phyloP scores from a whole-genome alignment of 371 early-diverging fungal genomes.

The Mucor ambiguus region DNA sequence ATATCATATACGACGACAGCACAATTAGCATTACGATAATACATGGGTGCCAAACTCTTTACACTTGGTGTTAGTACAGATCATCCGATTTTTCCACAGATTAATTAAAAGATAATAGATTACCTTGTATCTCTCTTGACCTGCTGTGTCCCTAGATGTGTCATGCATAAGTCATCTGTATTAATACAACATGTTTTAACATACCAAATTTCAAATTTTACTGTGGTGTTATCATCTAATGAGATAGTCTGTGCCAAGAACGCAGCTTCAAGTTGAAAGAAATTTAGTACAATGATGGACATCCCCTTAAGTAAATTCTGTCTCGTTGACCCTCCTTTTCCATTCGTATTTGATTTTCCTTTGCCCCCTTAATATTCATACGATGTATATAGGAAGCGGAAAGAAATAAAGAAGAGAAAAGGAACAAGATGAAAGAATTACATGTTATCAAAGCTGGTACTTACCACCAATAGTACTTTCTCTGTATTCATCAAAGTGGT shows the following conservation, averaged over 20 bases:
- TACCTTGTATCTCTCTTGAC: slow-evolving; percentile 93
- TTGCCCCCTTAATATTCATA: slow-evolving; percentile 2
- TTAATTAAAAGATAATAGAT: slow-evolving; percentile 1
- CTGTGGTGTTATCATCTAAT: slow-evolving; percentile 72
- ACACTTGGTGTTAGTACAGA: neutral
- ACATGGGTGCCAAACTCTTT: slow-evolving; percentile 97
- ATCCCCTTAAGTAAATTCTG: neutral
- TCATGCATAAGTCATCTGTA: slow-evolving; percentile 1
- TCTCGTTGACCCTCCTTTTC: neutral
- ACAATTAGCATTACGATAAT: slow-evolving; percentile 97
- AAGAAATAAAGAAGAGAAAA: neutral
- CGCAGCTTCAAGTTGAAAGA: slow-evolving; percentile 57
- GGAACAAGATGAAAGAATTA: neutral
- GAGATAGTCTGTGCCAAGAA: slow-evolving; percentile 79
- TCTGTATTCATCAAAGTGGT: slow-evolving; percentile 97
- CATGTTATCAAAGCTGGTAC: neutral
- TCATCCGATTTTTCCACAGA: neutral
- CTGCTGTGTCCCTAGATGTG: slow-evolving; percentile 86
- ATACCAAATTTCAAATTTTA: slow-evolving; percentile 88
- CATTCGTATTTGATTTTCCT: neutral
- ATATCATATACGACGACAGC: slow-evolving; percentile 98
- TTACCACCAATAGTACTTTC: slow-evolving; percentile 98
- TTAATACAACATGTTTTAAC: slow-evolving; percentile 9
- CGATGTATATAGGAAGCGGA: neutral
- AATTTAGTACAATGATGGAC: neutral